Base-by-base conservation (phyloP, 805 yeast species). In the Nakazawaea pomicola region DNA sequence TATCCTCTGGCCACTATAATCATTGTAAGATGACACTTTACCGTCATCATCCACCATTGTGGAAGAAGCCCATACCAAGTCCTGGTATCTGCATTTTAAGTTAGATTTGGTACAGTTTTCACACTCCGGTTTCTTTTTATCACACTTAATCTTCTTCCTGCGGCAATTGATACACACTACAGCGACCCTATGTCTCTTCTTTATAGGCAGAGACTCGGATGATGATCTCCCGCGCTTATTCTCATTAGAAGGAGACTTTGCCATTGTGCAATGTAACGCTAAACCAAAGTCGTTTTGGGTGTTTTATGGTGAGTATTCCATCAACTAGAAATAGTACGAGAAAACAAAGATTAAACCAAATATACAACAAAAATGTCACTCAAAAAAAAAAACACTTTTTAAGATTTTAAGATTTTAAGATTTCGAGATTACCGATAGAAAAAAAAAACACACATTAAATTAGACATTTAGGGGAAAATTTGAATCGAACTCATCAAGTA, bases 121-220 rank as follows among this genome's bases (percentile, higher is more conserved):
- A 35, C 44, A 41, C 21, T 30, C 30, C 6, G 74, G 74, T 48
- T 67, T 72, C 46, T 63, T 62, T 18, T 72, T 72, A 44, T 68
- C 74, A 54, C 74, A 68, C 46, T 68, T 68, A 40, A 68, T 72
- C 46, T 68, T 68, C 46, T 68, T 68, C 46, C 58, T 67, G 15
- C 72, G 54, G 46, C 74, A 68, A 34, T 61, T 65, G 44, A 68
- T 70, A 47, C 74, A 68, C 6, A 72, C 73, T 34, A 72, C 51
- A 1, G 74, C 67, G 29, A 68, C 73, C 33, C 74, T 50, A 43
- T 68, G 58, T 29, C 72, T 51, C 43, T 68, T 68, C 32, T 23
- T 40, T 2, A 40, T 18, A 10, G 21, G 8, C 15, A 17, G 38
- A 7, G 25, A 7, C 25, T 35, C 31, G 6, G 12, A 6, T 17